These are phyloP conservation scores for Rhizoclosmatium globosum DNA, from an alignment of 192 early-diverging fungal genomes.

Conservation along the genomic window DNA sequence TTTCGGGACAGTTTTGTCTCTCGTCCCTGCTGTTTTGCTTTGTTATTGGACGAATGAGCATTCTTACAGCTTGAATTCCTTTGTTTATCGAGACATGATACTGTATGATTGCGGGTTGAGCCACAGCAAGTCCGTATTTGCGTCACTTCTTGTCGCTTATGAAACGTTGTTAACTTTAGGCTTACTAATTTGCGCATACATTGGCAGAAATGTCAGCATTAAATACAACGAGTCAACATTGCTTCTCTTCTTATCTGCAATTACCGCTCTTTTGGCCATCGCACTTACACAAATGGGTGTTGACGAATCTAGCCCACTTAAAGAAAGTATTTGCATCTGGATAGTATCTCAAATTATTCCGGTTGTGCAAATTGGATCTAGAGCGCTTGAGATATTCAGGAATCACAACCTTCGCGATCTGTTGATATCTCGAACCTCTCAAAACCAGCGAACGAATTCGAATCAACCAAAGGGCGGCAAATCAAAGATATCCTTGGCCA, in stretches of 20 bases:
- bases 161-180: neutral
- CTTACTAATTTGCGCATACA: neutral
- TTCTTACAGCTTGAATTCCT: neutral
- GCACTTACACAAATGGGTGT: neutral
- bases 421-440: slow-evolving; percentile 54
- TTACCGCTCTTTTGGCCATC: neutral
- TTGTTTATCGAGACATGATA: neutral
- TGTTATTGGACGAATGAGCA: neutral
- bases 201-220: neutral
- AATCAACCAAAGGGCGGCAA: neutral
- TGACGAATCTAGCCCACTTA: slow-evolving; percentile 8
- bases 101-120: neutral
- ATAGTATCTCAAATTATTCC: slow-evolving; percentile 76
- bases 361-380: slow-evolving; percentile 88
- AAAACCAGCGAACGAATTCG: neutral
- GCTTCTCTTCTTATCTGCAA: neutral
- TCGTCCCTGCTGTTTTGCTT: neutral
- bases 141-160: neutral
- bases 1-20: neutral
- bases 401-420: slow-evolving; percentile 72
- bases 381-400: slow-evolving; percentile 85
- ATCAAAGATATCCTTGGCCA: neutral
- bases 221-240: slow-evolving; percentile 7
- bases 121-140: neutral
- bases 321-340: slow-evolving; percentile 35